phyloP scores from a whole-genome alignment of 306 rosid species.

The Acacia confusa region DNA sequence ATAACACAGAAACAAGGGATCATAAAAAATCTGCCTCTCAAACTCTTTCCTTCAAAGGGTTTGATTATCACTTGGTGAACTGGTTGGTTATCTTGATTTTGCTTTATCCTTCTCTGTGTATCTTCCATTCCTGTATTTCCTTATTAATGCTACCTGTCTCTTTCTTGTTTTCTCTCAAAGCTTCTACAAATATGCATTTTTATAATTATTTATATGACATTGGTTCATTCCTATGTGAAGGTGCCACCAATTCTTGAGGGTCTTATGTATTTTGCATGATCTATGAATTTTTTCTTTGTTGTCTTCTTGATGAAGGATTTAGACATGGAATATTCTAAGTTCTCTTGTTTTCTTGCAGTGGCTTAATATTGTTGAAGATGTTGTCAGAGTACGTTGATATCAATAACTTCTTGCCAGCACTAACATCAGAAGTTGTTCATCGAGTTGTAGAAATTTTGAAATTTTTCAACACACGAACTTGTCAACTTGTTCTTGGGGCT shows the following conservation, averaged over 20 bases:
- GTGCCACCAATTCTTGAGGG: conserved; percentile 7
- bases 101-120: neutral
- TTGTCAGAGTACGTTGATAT: conserved; percentile 92
- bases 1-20: conserved; percentile 61
- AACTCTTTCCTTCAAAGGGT: conserved; percentile 67
- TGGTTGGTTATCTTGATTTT: conserved; percentile 71
- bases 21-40: conserved; percentile 76
- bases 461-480: conserved; percentile 95
- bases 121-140: conserved; percentile 9
- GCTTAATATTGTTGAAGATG: conserved; percentile 95
- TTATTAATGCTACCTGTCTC: neutral
- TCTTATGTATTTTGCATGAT: conserved; percentile 22
- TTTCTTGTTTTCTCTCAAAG: neutral
- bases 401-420: conserved; percentile 74
- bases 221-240: conserved; percentile 21
- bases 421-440: conserved; percentile 92
- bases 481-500: conserved; percentile 99
- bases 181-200: conserved; percentile 2
- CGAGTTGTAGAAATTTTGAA: conserved; percentile 93
- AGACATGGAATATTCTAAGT: conserved; percentile 9
- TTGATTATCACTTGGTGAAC: conserved; percentile 97
- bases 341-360: conserved; percentile 57
- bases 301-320: conserved; percentile 20
- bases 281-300: neutral
- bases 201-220: neutral